phyloP scores from a whole-genome alignment of 192 early-diverging fungal species.

The Entomortierella parvispora region DNA sequence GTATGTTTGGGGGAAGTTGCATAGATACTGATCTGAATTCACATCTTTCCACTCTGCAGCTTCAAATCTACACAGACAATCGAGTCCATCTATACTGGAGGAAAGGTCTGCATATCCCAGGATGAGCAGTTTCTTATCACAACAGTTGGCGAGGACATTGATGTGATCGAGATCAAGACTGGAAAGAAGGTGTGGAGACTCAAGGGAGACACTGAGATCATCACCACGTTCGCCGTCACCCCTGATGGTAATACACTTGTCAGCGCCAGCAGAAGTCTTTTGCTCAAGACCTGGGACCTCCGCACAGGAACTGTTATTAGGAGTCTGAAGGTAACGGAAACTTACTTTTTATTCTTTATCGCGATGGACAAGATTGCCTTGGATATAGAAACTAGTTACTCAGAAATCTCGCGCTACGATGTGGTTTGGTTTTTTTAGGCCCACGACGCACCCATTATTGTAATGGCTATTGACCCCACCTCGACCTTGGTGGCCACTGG shows the following conservation, averaged over 20 bases:
- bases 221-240: slow-evolving; percentile 88
- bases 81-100: slow-evolving; percentile 93
- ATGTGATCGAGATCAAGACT: slow-evolving; percentile 74
- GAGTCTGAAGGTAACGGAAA: slow-evolving; percentile 67
- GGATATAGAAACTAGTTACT: too few species aligned
- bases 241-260: slow-evolving; percentile 83
- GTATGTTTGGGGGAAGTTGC: too few species aligned
- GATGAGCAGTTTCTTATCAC: slow-evolving; percentile 80
- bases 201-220: slow-evolving; percentile 84
- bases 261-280: slow-evolving; percentile 82
- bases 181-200: slow-evolving; percentile 71
- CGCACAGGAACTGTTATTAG: slow-evolving; percentile 65
- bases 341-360: too few species aligned
- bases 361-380: too few species aligned
- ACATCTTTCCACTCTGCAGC: slow-evolving; percentile 50
- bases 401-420: too few species aligned
- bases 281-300: slow-evolving; percentile 83
- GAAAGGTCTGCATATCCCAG: slow-evolving; percentile 74
- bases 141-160: slow-evolving; percentile 85
- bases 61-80: slow-evolving; percentile 81
- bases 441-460: slow-evolving; percentile 92
- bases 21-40: too few species aligned
- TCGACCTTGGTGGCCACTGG: slow-evolving; percentile 96
- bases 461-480: slow-evolving; percentile 90
- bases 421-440: too few species aligned